These are phyloP conservation scores for Hypoxylon sp. DNA, from an alignment of 2,329 filamentous ascomycete genomes.

Conservation along the genomic window DNA sequence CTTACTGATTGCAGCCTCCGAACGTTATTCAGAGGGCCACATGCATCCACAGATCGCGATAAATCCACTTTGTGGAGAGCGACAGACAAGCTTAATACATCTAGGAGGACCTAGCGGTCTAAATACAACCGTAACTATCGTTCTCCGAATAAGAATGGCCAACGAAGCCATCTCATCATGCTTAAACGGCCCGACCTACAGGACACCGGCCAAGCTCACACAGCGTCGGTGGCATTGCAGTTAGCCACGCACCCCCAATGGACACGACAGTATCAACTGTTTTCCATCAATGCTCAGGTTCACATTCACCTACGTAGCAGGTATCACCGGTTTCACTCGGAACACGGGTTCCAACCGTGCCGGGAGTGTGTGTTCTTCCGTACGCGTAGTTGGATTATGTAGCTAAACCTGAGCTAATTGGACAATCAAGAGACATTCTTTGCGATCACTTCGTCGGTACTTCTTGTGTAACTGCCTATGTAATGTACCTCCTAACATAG, in stretches of 20 bases:
- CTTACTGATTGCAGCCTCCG: not conserved
- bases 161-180: slow-evolving; percentile 15
- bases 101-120: not conserved
- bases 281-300: slow-evolving; percentile 8
- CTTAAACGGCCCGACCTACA: not conserved
- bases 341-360: not conserved
- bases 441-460: not conserved
- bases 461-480: not conserved
- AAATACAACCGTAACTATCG: not conserved
- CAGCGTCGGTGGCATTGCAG: slow-evolving; percentile 16
- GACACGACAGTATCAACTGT: slow-evolving; percentile 17
- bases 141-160: slow-evolving; percentile 4
- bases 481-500: no score
- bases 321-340: slow-evolving; percentile 20
- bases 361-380: slow-evolving; percentile 9
- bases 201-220: slow-evolving; percentile 19
- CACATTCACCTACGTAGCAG: slow-evolving; percentile 3
- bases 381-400: slow-evolving; percentile 1
- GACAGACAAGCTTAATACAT: not conserved
- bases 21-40: slow-evolving; percentile 5
- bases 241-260: slow-evolving; percentile 14
- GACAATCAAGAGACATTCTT: slow-evolving; percentile 1
- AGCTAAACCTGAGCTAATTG: not conserved
- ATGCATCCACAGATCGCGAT: slow-evolving; percentile 9
- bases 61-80: not conserved